These are phyloP conservation scores for Tetradesmus lagerheimii DNA, from an alignment of 139 green algal genomes.

Conservation along the genomic window DNA sequence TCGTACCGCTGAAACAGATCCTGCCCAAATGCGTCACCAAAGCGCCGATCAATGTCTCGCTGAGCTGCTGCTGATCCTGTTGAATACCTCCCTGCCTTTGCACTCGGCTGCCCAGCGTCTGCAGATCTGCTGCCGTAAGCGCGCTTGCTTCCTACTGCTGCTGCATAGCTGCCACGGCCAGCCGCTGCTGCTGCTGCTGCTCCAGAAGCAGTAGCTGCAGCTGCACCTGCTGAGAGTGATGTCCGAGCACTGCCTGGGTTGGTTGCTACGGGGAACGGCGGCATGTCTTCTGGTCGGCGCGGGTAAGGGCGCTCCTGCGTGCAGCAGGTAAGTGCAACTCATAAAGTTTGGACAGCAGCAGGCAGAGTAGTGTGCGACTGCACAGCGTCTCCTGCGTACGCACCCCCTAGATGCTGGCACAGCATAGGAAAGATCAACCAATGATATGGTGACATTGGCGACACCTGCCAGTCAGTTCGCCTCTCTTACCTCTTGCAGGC, in stretches of 20 bases:
- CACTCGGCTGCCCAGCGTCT: background rate
- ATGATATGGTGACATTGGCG: too few species aligned
- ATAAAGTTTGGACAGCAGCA: background rate
- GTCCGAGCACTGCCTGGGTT: slow-evolving; percentile 14
- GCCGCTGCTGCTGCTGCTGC: background rate
- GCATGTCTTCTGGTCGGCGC: slow-evolving; percentile 69
- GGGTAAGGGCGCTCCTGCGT: slow-evolving; percentile 68
- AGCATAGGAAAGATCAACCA: too few species aligned
- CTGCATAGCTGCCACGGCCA: background rate
- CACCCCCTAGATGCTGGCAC: too few species aligned
- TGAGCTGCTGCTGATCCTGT: background rate
- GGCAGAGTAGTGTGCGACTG: background rate
- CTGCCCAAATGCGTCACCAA: background rate
- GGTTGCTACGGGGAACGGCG: slow-evolving; percentile 71
- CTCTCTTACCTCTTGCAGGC: too few species aligned
- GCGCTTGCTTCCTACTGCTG: background rate
- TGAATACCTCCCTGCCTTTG: background rate
- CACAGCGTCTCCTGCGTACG: too few species aligned
- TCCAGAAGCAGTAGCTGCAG: slow-evolving; percentile 11
- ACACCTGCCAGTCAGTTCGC: too few species aligned
- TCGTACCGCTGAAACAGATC: background rate
- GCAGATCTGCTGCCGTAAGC: background rate
- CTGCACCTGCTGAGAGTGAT: background rate
- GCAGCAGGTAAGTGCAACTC: slow-evolving; percentile 25
- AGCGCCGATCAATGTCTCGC: background rate